phyloP scores from a whole-genome alignment of 2,329 filamentous ascomycete genomes.

The Colletotrichum limetticola region DNA sequence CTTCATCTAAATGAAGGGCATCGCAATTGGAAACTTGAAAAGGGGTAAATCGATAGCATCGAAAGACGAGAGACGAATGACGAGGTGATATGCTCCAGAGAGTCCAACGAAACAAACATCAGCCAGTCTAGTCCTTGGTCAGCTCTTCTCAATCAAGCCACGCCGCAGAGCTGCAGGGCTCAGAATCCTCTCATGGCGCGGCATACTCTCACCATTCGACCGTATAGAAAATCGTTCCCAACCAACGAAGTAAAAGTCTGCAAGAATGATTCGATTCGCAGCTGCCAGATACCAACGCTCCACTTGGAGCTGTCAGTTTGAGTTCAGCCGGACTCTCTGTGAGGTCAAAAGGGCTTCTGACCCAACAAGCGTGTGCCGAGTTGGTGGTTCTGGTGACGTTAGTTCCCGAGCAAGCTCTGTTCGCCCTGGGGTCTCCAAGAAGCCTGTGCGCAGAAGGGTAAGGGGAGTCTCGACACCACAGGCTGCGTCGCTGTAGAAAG shows the following conservation, averaged over 20 bases:
- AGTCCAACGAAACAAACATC: neutral
- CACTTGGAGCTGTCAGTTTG: conserved; percentile 1
- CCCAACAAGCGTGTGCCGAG: neutral
- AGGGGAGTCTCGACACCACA: neutral
- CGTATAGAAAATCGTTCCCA: neutral
- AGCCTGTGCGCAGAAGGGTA: conserved; percentile 1
- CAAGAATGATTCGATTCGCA: too few relatives aligned
- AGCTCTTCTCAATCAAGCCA: conserved; percentile 14
- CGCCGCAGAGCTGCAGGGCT: conserved; percentile 11
- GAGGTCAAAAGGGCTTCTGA: neutral
- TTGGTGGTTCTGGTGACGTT: neutral
- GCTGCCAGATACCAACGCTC: neutral
- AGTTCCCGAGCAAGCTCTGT: neutral
- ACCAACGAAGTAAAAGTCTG: neutral
- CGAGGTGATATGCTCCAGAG: too few relatives aligned
- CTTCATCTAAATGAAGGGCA: neutral
- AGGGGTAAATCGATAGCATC: neutral
- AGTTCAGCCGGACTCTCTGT: neutral
- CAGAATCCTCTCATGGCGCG: neutral
- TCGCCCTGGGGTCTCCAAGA: neutral
- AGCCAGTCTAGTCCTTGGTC: neutral
- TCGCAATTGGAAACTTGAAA: neutral
- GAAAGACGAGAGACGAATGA: neutral
- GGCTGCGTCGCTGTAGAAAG: neutral
- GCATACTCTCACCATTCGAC: neutral